phyloP scores from a whole-genome alignment of 306 rosid genomes.

The Phaseolus lunatus region DNA sequence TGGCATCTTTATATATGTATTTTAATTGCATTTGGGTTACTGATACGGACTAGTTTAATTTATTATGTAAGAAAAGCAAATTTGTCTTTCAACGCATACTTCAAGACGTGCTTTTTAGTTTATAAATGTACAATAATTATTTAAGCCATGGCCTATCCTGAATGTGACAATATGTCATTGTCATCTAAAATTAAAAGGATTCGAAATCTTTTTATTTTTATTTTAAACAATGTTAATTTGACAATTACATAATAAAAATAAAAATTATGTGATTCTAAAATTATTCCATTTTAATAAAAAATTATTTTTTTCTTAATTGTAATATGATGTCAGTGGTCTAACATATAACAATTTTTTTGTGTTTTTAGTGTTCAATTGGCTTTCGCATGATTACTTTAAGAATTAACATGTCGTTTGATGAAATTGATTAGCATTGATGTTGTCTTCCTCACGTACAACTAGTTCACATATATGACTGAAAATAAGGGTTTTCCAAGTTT shows the following conservation, averaged over 20 bases:
- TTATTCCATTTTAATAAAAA: too few species aligned
- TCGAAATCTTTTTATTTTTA: too few species aligned
- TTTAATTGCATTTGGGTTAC: conserved; percentile 19
- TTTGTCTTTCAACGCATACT: conserved; percentile 3
- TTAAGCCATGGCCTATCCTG: not conserved
- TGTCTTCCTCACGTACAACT: not conserved
- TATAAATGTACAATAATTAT: not conserved
- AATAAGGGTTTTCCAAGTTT: not conserved
- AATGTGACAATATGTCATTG: conserved; percentile 7
- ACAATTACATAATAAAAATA: too few species aligned
- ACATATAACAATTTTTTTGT: too few species aligned
- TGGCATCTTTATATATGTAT: not conserved
- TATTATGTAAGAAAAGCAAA: conserved; percentile 22
- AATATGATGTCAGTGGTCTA: too few species aligned
- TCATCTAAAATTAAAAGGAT: not conserved
- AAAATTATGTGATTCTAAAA: too few species aligned
- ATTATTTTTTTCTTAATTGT: too few species aligned
- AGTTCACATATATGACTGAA: not conserved
- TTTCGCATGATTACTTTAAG: conserved; percentile 1
- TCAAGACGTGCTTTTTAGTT: not conserved
- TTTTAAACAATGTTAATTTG: too few species aligned
- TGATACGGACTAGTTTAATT: conserved; percentile 6
- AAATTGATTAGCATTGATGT: not conserved
- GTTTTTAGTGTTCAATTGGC: not conserved
- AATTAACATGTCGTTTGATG: not conserved